A percentile compares a stretch with the other conserved stretches of the same genome.
These are phyloP conservation scores for Eucalyptus marginata DNA, from an alignment of 345 rosid species.

Conservation along the genomic window DNA sequence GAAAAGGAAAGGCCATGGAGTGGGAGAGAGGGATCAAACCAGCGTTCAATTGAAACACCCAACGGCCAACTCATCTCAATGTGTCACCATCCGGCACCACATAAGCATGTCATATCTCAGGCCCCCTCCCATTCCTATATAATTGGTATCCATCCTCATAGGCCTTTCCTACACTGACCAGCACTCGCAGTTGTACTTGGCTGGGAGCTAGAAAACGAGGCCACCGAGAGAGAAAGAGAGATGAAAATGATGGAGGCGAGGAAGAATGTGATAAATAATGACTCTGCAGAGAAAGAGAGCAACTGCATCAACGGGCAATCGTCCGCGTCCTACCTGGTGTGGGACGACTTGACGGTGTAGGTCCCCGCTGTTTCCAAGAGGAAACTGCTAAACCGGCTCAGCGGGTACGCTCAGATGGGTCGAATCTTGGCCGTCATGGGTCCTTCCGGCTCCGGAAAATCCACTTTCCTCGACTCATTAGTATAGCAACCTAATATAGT, in stretches of 20 bases:
- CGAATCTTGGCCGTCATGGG: constrained; percentile 29
- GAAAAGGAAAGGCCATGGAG: too few species aligned
- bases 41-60: too few species aligned
- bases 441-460: constrained; percentile 32
- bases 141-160: too few species aligned
- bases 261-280: background rate
- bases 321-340: background rate
- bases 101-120: too few species aligned
- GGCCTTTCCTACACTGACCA: too few species aligned
- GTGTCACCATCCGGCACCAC: too few species aligned
- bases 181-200: background rate
- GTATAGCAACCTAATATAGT: background rate
- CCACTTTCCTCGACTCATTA: constrained; percentile 21
- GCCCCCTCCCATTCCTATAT: too few species aligned
- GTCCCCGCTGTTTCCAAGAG: background rate
- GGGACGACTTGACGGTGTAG: constrained; percentile 19
- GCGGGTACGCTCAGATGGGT: constrained; percentile 14
- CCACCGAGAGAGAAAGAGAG: background rate
- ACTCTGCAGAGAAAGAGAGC: background rate
- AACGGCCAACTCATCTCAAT: too few species aligned
- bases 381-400: constrained; percentile 1
- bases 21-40: too few species aligned
- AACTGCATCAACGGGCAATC: background rate
- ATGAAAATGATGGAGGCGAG: background rate
- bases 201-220: background rate